Conservation (phyloP, 257 asterid species). For the Anisodus tanguticus region DNA sequence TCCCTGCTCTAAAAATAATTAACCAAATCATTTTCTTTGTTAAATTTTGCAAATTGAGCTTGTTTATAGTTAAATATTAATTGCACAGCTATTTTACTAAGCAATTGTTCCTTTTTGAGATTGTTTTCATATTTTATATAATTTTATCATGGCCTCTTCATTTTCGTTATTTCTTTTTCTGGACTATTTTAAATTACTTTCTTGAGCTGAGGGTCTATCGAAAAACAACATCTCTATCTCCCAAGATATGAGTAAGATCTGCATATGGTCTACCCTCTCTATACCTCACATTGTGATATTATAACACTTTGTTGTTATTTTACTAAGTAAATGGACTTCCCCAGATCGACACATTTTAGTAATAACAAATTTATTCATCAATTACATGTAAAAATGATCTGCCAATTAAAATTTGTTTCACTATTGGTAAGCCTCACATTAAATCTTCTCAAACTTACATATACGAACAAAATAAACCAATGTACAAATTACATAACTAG, state of each 20-base stretch:
- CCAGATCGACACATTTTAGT: background rate
- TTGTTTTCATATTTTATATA: too few species aligned
- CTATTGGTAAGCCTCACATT: background rate
- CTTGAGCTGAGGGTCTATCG: too few species aligned
- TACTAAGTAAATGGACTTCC: background rate
- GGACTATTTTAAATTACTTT: too few species aligned
- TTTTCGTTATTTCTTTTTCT: too few species aligned
- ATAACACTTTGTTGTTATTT: too few species aligned
- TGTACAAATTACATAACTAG: conserved; percentile 25
- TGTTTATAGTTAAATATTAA: background rate
- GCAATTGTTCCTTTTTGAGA: background rate
- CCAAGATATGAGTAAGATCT: too few species aligned
- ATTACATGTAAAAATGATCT: background rate
- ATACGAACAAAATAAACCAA: conserved; percentile 20
- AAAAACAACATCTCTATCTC: too few species aligned
- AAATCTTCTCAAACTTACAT: conserved; percentile 29
- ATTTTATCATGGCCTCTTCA: too few species aligned
- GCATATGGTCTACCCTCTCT: too few species aligned
- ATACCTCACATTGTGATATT: too few species aligned
- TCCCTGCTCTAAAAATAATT: conserved; percentile 5
- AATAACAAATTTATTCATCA: background rate
- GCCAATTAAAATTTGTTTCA: background rate
- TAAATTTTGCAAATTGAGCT: background rate
- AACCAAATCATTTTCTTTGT: background rate
- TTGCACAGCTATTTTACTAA: background rate